These are phyloP conservation scores for Coccomyxa subellipsoidea DNA, from an alignment of 163 green algal species.

Conservation along the genomic window DNA sequence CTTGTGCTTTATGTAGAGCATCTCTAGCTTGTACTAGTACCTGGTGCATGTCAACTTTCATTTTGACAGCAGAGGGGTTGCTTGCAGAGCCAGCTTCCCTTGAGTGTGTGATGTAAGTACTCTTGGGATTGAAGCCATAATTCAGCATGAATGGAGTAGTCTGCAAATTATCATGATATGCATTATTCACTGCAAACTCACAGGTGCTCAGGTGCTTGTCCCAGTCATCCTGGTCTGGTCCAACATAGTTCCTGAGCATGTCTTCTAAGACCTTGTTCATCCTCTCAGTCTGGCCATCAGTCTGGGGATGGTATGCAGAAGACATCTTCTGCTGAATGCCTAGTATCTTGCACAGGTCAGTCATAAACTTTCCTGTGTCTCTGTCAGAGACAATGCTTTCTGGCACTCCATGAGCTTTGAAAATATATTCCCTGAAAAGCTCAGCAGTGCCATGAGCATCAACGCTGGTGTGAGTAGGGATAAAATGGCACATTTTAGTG, in stretches of 20 bases:
- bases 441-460: neutral
- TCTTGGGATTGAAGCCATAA: neutral
- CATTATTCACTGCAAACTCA: neutral
- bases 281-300: no score
- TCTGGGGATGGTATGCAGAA: neutral
- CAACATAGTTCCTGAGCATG: neutral
- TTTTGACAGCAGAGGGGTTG: neutral
- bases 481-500: constrained; percentile 1
- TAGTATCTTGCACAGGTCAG: neutral
- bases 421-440: neutral
- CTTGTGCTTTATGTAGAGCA: neutral
- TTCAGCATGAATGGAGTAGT: neutral
- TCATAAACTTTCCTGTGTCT: neutral
- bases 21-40: neutral
- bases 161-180: neutral
- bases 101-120: no score
- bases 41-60: neutral
- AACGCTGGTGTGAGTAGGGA: neutral
- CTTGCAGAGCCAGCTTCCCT: neutral
- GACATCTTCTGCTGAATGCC: neutral
- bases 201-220: neutral
- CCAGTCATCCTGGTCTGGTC: neutral
- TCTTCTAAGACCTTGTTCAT: no score
- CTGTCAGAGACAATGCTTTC: neutral
- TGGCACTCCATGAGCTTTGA: neutral